phyloP scores from a whole-genome alignment of 257 asterid species.

The Nicotiana otophora region DNA sequence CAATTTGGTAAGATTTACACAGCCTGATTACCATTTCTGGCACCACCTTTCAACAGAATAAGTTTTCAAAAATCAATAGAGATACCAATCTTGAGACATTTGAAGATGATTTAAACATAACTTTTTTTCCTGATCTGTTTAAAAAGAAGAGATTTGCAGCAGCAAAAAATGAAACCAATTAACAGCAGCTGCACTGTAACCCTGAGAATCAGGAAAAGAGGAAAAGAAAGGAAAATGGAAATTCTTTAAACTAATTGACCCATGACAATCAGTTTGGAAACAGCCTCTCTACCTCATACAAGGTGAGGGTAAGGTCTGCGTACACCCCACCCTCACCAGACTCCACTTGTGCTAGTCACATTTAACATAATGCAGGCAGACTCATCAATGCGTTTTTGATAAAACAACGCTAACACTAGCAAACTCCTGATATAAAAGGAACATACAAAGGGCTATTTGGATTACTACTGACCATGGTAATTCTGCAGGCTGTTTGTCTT shows the following conservation, averaged over 20 bases:
- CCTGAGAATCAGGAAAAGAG: background rate
- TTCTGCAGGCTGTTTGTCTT: slow-evolving; percentile 51
- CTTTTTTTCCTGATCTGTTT: background rate
- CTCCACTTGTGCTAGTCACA: background rate
- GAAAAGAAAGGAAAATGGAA: background rate
- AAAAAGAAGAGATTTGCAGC: background rate
- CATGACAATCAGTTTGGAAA: background rate
- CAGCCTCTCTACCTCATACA: too few relatives aligned
- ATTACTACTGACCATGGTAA: slow-evolving; percentile 53
- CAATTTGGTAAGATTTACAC: background rate
- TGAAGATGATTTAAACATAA: slow-evolving; percentile 1
- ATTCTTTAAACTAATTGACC: background rate
- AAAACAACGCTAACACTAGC: background rate
- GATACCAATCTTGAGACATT: background rate
- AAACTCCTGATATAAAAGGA: background rate
- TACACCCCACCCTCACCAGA: too few relatives aligned
- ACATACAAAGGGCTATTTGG: background rate
- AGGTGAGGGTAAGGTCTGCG: too few relatives aligned
- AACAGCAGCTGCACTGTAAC: background rate
- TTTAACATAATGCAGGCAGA: background rate
- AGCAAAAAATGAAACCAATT: background rate
- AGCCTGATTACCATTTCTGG: background rate
- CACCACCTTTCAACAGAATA: slow-evolving; percentile 10
- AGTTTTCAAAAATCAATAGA: background rate
- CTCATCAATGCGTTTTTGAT: background rate